Evolutionary conservation across 2,329 filamentous ascomycete species (phyloP), one percentile per base, ranked within the genome.

Genomic region (Corinectria fuckeliana): DNA sequence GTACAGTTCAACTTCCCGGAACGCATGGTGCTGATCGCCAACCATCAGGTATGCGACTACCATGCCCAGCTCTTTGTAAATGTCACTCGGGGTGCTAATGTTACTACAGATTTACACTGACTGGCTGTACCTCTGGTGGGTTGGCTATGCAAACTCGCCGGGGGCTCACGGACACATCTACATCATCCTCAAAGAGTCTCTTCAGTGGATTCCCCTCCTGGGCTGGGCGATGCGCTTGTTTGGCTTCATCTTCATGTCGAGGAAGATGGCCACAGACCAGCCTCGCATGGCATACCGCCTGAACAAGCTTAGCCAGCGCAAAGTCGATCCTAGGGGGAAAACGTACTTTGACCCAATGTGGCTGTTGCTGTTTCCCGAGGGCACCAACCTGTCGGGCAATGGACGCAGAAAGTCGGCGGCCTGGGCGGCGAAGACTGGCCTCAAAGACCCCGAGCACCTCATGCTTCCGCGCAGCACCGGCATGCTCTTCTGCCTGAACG

Each of bases 121-220:
- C 77, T 96, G 92, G 92, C 77, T 96, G 8, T 96, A 96, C 73
- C 84, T 96, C 7, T 96, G 92, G 92, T 96, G 92, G 92, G 88
- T 92, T 23, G 91, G 88, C n/a, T 96, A 96, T 70, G 92, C 91
- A 23, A 89, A 88, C 71, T 75, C 69, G 2, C 91, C 90, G 57
- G 83, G 85, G 52, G 92, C 92, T 86, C 91, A 95, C 69, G 92
- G 93, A 10, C 90, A 92, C 72, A 83, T 96, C 70, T 96, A 92
- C 79, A 96, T 96, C 73, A 94, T 96, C 69, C 80, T 96, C 51
- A 96, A 96, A 72, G 91, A 96, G 73, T 93, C 91, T 1, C 80
- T 96, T 62, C 93, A 91, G 74, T 89, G 87, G 66, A 88, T 96
- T 14, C 92, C 92, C 1, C 77, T 96, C 52, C 83, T 96, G 23